Evolutionary conservation across 495 filamentous ascomycete species (phyloP).

Genomic region (Daldinia grandis): DNA sequence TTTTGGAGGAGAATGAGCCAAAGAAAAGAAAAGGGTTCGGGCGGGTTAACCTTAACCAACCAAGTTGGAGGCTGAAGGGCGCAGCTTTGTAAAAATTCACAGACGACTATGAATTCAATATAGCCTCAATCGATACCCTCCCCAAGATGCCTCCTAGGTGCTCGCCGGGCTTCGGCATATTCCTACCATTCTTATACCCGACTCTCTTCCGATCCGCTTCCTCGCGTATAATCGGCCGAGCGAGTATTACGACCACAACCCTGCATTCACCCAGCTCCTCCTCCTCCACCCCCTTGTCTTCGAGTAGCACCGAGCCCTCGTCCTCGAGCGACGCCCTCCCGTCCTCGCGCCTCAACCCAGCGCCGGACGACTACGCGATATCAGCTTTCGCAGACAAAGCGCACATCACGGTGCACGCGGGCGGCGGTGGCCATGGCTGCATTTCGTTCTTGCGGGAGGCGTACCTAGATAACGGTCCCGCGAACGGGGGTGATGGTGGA

Average conservation of each 20-base stretch:
- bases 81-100: conserved; percentile 1
- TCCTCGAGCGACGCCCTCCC: conserved; percentile 45
- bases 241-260: conserved; percentile 41
- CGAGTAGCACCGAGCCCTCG: conserved; percentile 41
- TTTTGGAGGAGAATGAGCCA: not conserved
- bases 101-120: conserved; percentile 18
- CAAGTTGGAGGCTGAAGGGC: not conserved
- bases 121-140: conserved; percentile 12
- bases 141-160: conserved; percentile 58
- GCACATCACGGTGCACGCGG: conserved; percentile 75
- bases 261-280: conserved; percentile 32
- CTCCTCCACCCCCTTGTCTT: conserved; percentile 40
- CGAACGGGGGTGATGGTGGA: conserved; percentile 97
- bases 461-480: conserved; percentile 83
- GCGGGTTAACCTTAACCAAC: conserved; percentile 4
- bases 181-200: conserved; percentile 75
- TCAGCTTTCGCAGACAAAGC: conserved; percentile 89
- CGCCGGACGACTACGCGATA: conserved; percentile 80
- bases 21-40: not conserved
- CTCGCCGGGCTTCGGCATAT: conserved; percentile 51
- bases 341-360: conserved; percentile 73
- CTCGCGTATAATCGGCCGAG: conserved; percentile 34
- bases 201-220: conserved; percentile 54
- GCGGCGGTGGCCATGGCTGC: conserved; percentile 87
- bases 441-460: conserved; percentile 93